Evolutionary conservation across 1,139 yeast species (phyloP).

Genomic region (Nakaseomyces uthaithaninus): DNA sequence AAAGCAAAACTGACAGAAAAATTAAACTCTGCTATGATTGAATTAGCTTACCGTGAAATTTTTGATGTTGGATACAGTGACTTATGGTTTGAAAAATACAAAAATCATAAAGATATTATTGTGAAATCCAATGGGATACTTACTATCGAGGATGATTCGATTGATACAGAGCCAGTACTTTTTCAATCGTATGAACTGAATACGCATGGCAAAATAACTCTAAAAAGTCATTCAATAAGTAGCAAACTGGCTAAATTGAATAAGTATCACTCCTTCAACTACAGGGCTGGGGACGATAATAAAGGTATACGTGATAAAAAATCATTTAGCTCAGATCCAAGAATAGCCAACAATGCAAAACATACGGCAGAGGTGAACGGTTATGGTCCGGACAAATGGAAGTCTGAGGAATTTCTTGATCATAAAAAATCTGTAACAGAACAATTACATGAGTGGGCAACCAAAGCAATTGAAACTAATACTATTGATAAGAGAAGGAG

Average conservation of each 20-base stretch:
- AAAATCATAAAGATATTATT: not conserved
- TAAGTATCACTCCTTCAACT: conserved; percentile 50
- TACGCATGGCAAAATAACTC: not conserved
- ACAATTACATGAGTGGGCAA: conserved; percentile 49
- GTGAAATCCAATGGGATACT: not conserved
- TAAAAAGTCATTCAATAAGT: conserved; percentile 26
- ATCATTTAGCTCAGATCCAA: conserved; percentile 68
- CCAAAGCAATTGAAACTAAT: conserved; percentile 35
- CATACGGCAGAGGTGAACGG: conserved; percentile 75
- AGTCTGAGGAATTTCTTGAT: conserved; percentile 33
- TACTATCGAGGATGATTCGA: not conserved
- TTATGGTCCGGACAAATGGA: conserved; percentile 58
- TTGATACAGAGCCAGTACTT: not conserved
- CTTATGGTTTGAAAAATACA: conserved; percentile 36
- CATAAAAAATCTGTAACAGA: conserved; percentile 48
- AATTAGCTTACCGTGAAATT: conserved; percentile 62
- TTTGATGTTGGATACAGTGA: conserved; percentile 38
- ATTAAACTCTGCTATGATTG: conserved; percentile 59
- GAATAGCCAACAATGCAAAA: conserved; percentile 57
- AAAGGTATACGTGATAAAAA: conserved; percentile 78
- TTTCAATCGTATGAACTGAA: not conserved
- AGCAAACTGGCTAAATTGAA: conserved; percentile 1
- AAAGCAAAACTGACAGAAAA: conserved; percentile 12
- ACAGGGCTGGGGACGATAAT: conserved; percentile 83
- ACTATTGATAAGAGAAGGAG: conserved; percentile 22